Base-by-base conservation (phyloP, 108 stramenopile genomes). In the Skeletonema potamos region DNA sequence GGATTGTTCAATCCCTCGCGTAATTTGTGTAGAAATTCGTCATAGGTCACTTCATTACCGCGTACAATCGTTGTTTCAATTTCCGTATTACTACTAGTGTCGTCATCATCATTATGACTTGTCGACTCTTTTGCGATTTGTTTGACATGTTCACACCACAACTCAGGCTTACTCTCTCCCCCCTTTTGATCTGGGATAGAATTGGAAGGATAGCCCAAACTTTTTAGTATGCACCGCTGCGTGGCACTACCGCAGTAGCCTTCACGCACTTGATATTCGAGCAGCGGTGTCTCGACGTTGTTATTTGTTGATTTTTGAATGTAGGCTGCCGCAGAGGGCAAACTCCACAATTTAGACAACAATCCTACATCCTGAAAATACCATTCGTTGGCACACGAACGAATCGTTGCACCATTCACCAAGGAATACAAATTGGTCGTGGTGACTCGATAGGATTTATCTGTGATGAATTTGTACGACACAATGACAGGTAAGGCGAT, bases 161-260 rank as follows among this genome's bases (percentile, higher is more conserved):
- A 9, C 7, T 63, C 58, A 4, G 78, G 72, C 41, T 79, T 73
- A 17, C 27, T 64, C 66, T 68, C 72, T 6, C 72, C 78, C 1
- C 20, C 4, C 24, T 68, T 58, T 41, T 79, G 78, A 15, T 41
- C 39, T 11, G 58, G 64, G 6, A 79, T 24, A 8, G 12, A 39
- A 28, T 27, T 37, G 2, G 17, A 12, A 26, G 61, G 30, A 43
- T 59, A 58, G 0, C 78, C 78, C 20, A 79, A 57, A 63, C 78
- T 79, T 20, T 58, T 56, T 20, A 79, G 27, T 12, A 79, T 60
- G 37, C 78, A 79, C 27, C 78, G 46, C 29, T 73, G 71, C 1
- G 78, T 79, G 39, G 78, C 78, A 27, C 78, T 79, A 59, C 72
- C 78, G 30, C 78, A 79, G 33, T 72, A 79, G 57, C 78, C 78